Evolutionary conservation across 225 moss, liverwort and hornwort species (phyloP).

Genomic region (Neckera pumila): DNA sequence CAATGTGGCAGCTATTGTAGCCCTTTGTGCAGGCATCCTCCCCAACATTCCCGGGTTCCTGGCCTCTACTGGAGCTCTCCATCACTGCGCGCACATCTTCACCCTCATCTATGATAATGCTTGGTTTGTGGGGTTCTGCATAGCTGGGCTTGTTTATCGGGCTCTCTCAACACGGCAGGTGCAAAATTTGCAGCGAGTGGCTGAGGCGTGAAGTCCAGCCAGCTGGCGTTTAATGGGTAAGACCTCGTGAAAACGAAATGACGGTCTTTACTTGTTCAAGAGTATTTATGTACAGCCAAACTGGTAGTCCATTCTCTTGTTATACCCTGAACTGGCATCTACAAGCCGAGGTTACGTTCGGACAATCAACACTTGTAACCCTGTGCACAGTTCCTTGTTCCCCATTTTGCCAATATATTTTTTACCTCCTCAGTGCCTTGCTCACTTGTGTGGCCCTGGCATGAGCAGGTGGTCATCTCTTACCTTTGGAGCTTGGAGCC

Average conservation of each 20-base stretch:
- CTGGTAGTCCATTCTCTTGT: not conserved
- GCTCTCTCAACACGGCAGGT: constrained; percentile 11
- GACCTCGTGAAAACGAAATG: not conserved
- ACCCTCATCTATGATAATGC: constrained; percentile 57
- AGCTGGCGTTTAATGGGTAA: not conserved
- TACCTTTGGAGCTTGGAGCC: not conserved
- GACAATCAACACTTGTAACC: not conserved
- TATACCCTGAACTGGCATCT: not conserved
- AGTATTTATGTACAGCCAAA: not conserved
- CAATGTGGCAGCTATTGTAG: constrained; percentile 53
- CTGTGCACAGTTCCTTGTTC: not conserved
- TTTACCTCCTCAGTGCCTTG: not conserved
- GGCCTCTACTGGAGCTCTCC: constrained; percentile 20
- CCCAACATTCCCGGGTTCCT: constrained; percentile 82
- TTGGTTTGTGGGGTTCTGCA: constrained; percentile 77
- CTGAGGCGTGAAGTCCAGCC: not conserved
- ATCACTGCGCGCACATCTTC: constrained; percentile 27
- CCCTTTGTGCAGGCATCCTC: constrained; percentile 52
- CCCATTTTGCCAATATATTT: not conserved
- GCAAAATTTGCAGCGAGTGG: not conserved
- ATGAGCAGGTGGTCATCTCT: not conserved
- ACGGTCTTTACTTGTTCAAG: not conserved
- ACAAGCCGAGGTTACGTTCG: not conserved
- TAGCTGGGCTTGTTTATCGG: constrained; percentile 52
- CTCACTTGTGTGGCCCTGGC: not conserved